Evolutionary conservation across 1,139 yeast genomes (phyloP), one percentile per base, ranked within the genome.

Genomic region (Candida mesenterica): DNA sequence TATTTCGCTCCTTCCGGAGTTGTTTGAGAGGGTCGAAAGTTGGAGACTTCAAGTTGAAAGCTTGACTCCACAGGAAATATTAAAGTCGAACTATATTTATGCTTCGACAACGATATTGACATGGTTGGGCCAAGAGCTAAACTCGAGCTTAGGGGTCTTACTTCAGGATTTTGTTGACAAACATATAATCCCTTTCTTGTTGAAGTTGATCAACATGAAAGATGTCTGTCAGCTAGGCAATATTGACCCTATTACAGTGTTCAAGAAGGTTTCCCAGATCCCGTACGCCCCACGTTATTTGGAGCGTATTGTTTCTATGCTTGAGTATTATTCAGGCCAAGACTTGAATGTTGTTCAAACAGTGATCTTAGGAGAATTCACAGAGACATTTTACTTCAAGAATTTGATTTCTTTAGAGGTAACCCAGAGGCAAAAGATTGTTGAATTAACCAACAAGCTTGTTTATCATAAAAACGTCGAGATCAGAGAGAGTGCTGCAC

Each of bases 181-280:
- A 2, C 62, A 75, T 37, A 70, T 90, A 31, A 62, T 88, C 2
- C 96, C 96, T 12, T 82, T 87, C 44, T 63, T 88, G 43, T 65
- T 88, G 48, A 70, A 74, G 20, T 64, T 89, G 38, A 77, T 82
- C 38, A 74, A 74, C 35, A 72, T 86, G 66, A 82, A 89, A 45
- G 97, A 92, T 46, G 89, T 88, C 15, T 82, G 90, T 50, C 84
- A 82, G 42, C 73, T 90, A 42, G 83, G 90, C 0, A 75, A 77
- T 35, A 64, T 84, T 24, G 72, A 74, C 29, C 83, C 88, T 0
- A 68, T 74, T 3, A 50, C 71, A 2, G 62, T 75, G 3, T 75
- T 82, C 51, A 68, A 74, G 32, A 67, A 66, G 26, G 63, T 83
- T 3, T 81, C 89, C 0, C 81, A 79, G 43, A 61, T 83, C 29